Evolutionary conservation across 305 asterid species (phyloP).

Genomic region (Rubia peregrina): DNA sequence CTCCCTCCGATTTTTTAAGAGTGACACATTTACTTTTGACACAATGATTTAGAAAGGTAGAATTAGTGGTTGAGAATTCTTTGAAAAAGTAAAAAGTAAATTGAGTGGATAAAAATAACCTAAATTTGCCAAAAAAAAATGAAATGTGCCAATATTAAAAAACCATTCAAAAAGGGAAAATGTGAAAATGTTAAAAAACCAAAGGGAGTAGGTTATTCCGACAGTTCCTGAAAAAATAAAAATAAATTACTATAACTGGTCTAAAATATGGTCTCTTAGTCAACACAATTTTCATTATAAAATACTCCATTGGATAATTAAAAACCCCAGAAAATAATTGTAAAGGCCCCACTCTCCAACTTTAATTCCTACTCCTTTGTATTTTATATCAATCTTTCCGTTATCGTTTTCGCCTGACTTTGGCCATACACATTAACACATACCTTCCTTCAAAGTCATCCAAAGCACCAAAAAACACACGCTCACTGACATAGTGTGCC

Average conservation of each 20-base stretch:
- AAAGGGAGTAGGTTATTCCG: too few relatives aligned
- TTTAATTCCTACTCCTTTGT: slow-evolving; percentile 1
- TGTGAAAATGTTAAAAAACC: too few relatives aligned
- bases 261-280: background rate
- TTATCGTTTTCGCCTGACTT: background rate
- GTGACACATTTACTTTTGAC: too few relatives aligned
- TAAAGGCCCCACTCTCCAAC: slow-evolving; percentile 13
- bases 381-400: background rate
- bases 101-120: too few relatives aligned
- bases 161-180: too few relatives aligned
- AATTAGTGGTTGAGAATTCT: too few relatives aligned
- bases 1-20: too few relatives aligned
- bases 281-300: background rate
- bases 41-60: too few relatives aligned
- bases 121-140: too few relatives aligned
- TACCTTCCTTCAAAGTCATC: slow-evolving; percentile 73
- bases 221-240: background rate
- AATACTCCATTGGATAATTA: background rate
- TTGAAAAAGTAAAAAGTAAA: too few relatives aligned
- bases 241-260: background rate
- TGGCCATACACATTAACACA: slow-evolving; percentile 26
- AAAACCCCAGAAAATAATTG: background rate
- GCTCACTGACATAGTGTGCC: slow-evolving; percentile 3
- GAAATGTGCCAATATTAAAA: too few relatives aligned
- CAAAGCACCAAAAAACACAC: slow-evolving; percentile 35